Evolutionary conservation across 2,329 filamentous ascomycete genomes (phyloP), one percentile per base, ranked within the genome.

Genomic region (Fusarium protoensiforme): DNA sequence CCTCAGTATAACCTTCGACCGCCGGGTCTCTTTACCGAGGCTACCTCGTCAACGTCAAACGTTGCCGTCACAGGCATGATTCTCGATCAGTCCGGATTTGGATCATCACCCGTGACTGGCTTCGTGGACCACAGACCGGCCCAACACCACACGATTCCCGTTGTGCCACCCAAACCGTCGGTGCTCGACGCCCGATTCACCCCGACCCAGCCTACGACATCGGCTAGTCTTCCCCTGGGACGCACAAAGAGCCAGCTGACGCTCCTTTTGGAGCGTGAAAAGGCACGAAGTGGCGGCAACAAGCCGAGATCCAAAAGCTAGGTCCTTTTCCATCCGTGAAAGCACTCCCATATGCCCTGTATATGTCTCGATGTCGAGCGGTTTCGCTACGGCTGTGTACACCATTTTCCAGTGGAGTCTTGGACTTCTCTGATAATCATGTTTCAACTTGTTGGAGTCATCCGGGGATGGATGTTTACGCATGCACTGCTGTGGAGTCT

Each of bases 201-300:
- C 6, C 88, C 88, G 27, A 89, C 87, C 1, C 84, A 84, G 63
- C 87, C 87, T 6, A 87, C 83, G 48, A 79, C 83, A 13, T 81
- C 83, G 16, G 80, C 85, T 29, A 80, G 80, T 16, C 82, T 88
- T 9, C 87, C 86, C 5, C 81, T 91, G 57, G 88, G 84, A n/a
- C 84, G 88, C 65, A 88, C 89, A n/a, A 90, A 87, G 78, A 91
- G 89, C 74, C 89, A 91, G 77, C 81, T 92, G 31, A 87, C 87
- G 11, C 80, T 91, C 5, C 81, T 92, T 1, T 82, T 91, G 22
- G 87, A 90, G 73, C 85, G 87, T 38, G 88, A 88, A 69, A 87
- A 85, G 73, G 80, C 79, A 16, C 79, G 81, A 56, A 78, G 69
- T 41, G 74, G 74, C 20, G 74, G 74, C 20, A 79, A 80, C 20